phyloP scores from a whole-genome alignment of 306 rosid species.

The Cucurbita argyrosperma region DNA sequence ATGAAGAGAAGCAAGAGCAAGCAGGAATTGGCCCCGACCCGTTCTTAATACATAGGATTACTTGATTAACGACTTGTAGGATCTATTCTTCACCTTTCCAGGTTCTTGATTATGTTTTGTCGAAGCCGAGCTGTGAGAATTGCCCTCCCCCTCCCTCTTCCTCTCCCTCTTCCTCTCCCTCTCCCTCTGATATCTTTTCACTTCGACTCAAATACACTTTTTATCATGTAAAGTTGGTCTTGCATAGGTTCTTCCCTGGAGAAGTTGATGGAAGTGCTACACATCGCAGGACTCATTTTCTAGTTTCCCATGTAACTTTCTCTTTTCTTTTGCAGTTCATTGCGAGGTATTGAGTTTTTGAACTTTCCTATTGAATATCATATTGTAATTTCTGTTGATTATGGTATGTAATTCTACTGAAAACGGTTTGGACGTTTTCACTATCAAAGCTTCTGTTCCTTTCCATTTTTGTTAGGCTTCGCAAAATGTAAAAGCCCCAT shows the following conservation, averaged over 20 bases:
- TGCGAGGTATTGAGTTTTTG: not conserved
- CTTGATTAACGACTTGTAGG: constrained; percentile 2
- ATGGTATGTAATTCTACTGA: not conserved
- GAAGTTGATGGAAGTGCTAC: not conserved
- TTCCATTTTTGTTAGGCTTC: not conserved
- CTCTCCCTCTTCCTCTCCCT: not conserved
- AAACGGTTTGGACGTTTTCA: not conserved
- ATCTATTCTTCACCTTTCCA: constrained; percentile 9
- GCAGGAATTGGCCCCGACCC: constrained; percentile 46
- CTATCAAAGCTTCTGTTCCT: not conserved
- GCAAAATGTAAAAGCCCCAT: not conserved
- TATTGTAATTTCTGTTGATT: not conserved
- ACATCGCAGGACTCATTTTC: not conserved
- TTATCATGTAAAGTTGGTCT: constrained; percentile 9
- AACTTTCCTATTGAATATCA: not conserved
- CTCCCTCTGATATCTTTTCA: not conserved
- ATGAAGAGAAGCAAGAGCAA: constrained; percentile 84
- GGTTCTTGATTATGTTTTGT: constrained; percentile 1
- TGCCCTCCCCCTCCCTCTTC: not conserved
- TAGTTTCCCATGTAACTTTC: constrained; percentile 4
- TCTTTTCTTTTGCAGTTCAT: not conserved
- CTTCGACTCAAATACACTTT: not conserved
- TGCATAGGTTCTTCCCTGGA: constrained; percentile 5
- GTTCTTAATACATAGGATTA: constrained; percentile 1
- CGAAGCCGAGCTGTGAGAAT: constrained; percentile 6